Evolutionary conservation across 495 filamentous ascomycete genomes (phyloP).

Genomic region (Pyronema domesticum): DNA sequence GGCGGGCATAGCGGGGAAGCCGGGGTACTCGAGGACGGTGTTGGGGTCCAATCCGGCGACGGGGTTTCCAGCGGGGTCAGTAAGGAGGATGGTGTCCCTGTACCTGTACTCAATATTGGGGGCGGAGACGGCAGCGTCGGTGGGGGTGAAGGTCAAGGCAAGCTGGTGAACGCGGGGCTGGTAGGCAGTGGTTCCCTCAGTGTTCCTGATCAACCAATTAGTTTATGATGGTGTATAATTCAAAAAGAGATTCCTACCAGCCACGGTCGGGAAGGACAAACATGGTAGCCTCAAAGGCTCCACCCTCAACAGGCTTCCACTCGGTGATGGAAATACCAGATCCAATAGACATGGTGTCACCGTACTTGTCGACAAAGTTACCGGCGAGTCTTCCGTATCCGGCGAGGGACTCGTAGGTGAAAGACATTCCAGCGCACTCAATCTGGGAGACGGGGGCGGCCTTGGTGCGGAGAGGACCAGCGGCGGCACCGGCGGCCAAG

Average conservation of each 20-base stretch:
- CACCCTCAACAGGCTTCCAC: slow-evolving; percentile 42
- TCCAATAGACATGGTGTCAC: slow-evolving; percentile 56
- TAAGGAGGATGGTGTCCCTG: slow-evolving; percentile 48
- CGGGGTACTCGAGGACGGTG: slow-evolving; percentile 33
- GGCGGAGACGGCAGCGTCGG: slow-evolving; percentile 39
- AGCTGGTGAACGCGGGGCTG: slow-evolving; percentile 60
- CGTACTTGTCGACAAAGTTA: slow-evolving; percentile 48
- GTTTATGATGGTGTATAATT: neutral
- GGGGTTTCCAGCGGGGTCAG: slow-evolving; percentile 47
- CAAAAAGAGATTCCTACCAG: slow-evolving; percentile 31
- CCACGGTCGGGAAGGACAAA: slow-evolving; percentile 56
- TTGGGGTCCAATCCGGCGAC: slow-evolving; percentile 58
- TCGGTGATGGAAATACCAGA: slow-evolving; percentile 49
- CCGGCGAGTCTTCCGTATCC: slow-evolving; percentile 49
- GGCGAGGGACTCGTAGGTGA: slow-evolving; percentile 49
- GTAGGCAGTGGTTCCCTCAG: slow-evolving; percentile 57
- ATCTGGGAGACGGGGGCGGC: slow-evolving; percentile 16
- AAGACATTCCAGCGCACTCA: slow-evolving; percentile 45
- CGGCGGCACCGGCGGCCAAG: too few species aligned
- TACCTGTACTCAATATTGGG: slow-evolving; percentile 53
- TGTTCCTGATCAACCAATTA: slow-evolving; percentile 32
- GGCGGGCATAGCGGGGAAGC: slow-evolving; percentile 47
- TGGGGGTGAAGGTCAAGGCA: slow-evolving; percentile 38
- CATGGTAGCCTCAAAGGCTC: slow-evolving; percentile 43
- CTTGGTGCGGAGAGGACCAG: too few species aligned